Evolutionary conservation across 2,329 filamentous ascomycete genomes (phyloP), one percentile per base, ranked within the genome.

Genomic region (Neopestalotiopsis sp.): DNA sequence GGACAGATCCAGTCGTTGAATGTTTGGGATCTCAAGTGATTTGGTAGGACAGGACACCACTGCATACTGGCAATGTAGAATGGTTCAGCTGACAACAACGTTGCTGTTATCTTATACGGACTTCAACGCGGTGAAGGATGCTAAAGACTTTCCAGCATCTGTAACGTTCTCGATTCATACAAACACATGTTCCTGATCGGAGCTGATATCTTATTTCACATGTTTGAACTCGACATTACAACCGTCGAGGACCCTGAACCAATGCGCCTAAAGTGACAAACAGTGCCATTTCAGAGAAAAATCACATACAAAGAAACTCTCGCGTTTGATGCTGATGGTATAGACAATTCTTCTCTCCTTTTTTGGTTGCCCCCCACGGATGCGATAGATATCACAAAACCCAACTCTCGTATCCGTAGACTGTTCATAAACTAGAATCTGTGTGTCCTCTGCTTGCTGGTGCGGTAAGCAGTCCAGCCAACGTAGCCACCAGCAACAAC

Each of bases 391-490:
- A 65, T 49, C 62, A 63, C 38, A 12, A 63, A 34, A 9, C 32
- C 38, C 60, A 38, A 63, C 14, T 42, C 32, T 30, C 34, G 10
- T 45, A 20, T 38, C n/a, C 32, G 38, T 10, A 63, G 20, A 17
- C 32, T 7, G 4, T 49, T 62, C 30, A 24, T 49, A 40, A 32
- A 52, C 78, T 80, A 90, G 75, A 90, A 90, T 38, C 88, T 83
- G 78, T 89, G 87, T 72, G 82, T 84, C 78, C 88, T 89, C 80
- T 85, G 83, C 79, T 83, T 85, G 80, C 87, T 90, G 72, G 92
- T 81, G 78, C 95, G 89, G 83, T 93, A 99, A 60, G 91, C 88
- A 6, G 94, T 98, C 79, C 88, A 98, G 34, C 94, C 95, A 59
- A 94, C 90, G 79, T 98, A 99, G 4, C 80, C 92, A 73, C 92